Conservation (phyloP, 1,139 yeast species). For the Insectozyma bohioensis region DNA sequence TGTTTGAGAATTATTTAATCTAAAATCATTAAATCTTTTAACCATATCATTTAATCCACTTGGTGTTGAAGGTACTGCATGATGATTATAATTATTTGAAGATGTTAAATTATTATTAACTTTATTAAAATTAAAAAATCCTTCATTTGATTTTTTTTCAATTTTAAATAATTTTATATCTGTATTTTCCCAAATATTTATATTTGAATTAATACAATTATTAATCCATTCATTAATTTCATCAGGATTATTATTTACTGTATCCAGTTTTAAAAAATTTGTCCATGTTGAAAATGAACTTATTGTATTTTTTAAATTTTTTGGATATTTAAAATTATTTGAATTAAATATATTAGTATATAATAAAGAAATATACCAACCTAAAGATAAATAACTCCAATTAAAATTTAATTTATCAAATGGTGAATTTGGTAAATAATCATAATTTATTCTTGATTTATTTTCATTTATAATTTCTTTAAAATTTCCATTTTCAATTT, state of each 20-base stretch:
- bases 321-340: constrained; percentile 23
- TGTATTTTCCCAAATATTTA: constrained; percentile 66
- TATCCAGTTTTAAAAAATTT: constrained; percentile 19
- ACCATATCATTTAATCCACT: constrained; percentile 54
- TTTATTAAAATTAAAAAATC: constrained; percentile 33
- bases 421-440: constrained; percentile 35
- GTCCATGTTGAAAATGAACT: constrained; percentile 47
- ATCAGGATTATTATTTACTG: constrained; percentile 7
- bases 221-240: constrained; percentile 21
- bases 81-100: constrained; percentile 7
- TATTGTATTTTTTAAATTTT: constrained; percentile 35
- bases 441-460: constrained; percentile 27
- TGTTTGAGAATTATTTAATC: constrained; percentile 25
- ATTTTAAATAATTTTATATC: constrained; percentile 59
- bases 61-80: constrained; percentile 30
- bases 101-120: constrained; percentile 5
- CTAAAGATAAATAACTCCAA: constrained; percentile 66
- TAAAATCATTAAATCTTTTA: constrained; percentile 48
- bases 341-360: constrained; percentile 65
- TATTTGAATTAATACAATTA: constrained; percentile 26
- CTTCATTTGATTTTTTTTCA: constrained; percentile 38
- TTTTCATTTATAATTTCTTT: constrained; percentile 19
- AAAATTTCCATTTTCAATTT: constrained; percentile 38
- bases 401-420: constrained; percentile 53
- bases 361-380: constrained; percentile 73